phyloP scores from a whole-genome alignment of 352 stramenopile genomes.

The Aphanomyces euteiches region DNA sequence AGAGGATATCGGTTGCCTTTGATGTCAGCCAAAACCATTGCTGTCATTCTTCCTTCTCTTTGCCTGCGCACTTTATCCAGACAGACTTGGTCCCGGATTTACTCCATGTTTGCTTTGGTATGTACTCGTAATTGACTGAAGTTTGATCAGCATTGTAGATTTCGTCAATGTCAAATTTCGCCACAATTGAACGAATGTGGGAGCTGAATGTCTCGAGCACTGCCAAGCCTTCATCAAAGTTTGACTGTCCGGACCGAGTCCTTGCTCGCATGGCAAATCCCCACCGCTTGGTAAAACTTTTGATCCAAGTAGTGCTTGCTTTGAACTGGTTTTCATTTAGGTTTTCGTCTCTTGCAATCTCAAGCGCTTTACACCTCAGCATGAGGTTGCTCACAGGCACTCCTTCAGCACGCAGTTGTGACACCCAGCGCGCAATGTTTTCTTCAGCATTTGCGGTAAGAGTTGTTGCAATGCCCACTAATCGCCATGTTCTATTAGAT shows the following conservation, averaged over 20 bases:
- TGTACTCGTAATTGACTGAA: no score
- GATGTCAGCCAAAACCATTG: constrained; percentile 34
- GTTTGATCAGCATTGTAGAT: constrained; percentile 32
- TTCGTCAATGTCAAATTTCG: constrained; percentile 1
- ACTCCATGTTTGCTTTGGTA: constrained; percentile 28
- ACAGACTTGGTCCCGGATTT: constrained; percentile 31
- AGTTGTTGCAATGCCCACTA: background rate
- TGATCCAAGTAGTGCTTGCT: constrained; percentile 8
- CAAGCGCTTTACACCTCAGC: constrained; percentile 4
- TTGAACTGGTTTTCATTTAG: constrained; percentile 13
- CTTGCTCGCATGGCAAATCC: constrained; percentile 25
- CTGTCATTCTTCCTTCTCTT: constrained; percentile 36
- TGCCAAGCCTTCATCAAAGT: constrained; percentile 13
- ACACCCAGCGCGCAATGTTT: constrained; percentile 1
- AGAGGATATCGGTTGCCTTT: constrained; percentile 32
- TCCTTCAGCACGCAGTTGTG: background rate
- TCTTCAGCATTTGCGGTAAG: background rate
- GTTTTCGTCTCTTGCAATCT: constrained; percentile 7
- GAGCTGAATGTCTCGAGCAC: background rate
- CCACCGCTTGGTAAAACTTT: background rate
- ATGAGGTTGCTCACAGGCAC: constrained; percentile 2
- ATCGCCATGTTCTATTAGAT: background rate
- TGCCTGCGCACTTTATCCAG: constrained; percentile 30
- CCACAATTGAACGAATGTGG: background rate
- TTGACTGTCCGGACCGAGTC: constrained; percentile 29